These are phyloP conservation scores for Cystobasidium onofrii DNA, from an alignment of 768 basidiomycete species.

Conservation along the genomic window DNA sequence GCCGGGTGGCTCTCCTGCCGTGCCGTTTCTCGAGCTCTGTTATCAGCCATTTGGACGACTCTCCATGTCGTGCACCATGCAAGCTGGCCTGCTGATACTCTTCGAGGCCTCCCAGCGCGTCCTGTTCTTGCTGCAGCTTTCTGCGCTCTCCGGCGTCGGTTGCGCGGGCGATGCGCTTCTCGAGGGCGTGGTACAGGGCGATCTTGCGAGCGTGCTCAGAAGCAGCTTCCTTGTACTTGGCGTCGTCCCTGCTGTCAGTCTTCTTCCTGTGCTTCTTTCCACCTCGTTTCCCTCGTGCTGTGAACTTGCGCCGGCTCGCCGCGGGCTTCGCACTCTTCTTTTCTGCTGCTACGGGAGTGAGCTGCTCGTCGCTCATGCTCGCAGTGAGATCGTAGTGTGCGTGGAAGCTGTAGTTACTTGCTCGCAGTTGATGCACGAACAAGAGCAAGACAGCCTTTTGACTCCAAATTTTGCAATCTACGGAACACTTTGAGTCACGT, in stretches of 20 bases:
- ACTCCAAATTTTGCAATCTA: too few relatives aligned
- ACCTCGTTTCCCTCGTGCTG: not conserved
- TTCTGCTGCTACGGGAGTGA: not conserved
- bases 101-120: constrained; percentile 38
- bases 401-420: too few relatives aligned
- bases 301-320: not conserved
- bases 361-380: too few relatives aligned
- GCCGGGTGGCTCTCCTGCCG: constrained; percentile 31
- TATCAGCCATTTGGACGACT: constrained; percentile 38
- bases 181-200: constrained; percentile 37
- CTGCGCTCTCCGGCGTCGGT: constrained; percentile 22
- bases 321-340: not conserved
- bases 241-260: not conserved
- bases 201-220: constrained; percentile 30
- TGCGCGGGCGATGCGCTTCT: constrained; percentile 36
- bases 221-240: not conserved
- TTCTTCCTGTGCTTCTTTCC: not conserved
- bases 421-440: too few relatives aligned
- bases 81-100: constrained; percentile 38
- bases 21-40: constrained; percentile 34
- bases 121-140: constrained; percentile 26
- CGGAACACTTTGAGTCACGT: too few relatives aligned
- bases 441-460: too few relatives aligned
- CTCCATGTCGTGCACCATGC: constrained; percentile 39
- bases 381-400: too few relatives aligned